These are phyloP conservation scores for Pachysandra terminalis DNA, from an alignment of 164 flowering plant genomes.

Conservation along the genomic window DNA sequence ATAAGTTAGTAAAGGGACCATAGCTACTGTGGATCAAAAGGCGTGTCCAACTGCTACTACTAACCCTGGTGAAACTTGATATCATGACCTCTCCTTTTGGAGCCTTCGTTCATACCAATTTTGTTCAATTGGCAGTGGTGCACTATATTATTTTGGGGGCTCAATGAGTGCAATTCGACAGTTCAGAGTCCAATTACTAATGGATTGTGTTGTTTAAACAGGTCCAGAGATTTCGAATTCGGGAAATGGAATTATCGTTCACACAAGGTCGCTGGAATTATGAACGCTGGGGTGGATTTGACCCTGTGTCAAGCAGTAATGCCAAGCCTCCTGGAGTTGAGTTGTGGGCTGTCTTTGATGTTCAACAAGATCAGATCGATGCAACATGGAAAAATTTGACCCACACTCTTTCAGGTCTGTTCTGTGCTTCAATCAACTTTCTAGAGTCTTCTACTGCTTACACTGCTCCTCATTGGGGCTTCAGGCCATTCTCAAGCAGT, in stretches of 20 bases:
- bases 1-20: no score
- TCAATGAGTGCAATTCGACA: not conserved
- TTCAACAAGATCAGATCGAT: conserved; percentile 71
- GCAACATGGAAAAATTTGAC: conserved; percentile 87
- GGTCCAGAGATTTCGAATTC: conserved; percentile 74
- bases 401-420: conserved; percentile 91
- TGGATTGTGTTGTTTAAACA: conserved; percentile 27
- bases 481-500: conserved; percentile 42
- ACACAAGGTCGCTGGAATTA: conserved; percentile 99
- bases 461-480: conserved; percentile 73
- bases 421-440: conserved; percentile 94
- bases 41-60: no score
- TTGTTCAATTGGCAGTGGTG: not conserved
- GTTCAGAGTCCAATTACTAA: not conserved
- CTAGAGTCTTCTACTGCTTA: conserved; percentile 79
- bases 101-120: no score
- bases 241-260: conserved; percentile 93
- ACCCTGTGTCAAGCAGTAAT: conserved; percentile 72
- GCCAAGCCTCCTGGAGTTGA: conserved; percentile 99
- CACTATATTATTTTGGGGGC: not conserved
- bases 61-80: no score
- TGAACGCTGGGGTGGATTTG: conserved; percentile 94
- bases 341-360: conserved; percentile 94
- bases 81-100: no score
- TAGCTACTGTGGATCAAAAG: no score